Evolutionary conservation across 2,329 filamentous ascomycete species (phyloP).

Genomic region (Chaetomium sp.): DNA sequence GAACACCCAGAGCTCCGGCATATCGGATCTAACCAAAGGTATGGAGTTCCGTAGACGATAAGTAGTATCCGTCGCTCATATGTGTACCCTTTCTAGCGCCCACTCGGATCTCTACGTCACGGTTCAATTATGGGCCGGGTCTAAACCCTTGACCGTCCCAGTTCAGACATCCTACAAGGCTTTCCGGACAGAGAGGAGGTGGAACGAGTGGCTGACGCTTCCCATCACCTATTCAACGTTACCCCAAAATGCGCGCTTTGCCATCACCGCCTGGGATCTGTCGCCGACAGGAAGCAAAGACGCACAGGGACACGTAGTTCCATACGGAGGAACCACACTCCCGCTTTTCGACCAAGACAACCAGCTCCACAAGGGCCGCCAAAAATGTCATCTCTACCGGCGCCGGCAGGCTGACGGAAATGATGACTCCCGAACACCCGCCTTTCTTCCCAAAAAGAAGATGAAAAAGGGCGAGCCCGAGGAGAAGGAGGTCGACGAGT

Average conservation of each 20-base stretch:
- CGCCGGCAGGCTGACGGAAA: conserved; percentile 80
- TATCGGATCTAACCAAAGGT: conserved; percentile 79
- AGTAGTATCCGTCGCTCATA: conserved; percentile 1
- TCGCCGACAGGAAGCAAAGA: conserved; percentile 69
- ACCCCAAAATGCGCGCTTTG: conserved; percentile 74
- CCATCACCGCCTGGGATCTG: conserved; percentile 92
- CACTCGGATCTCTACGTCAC: conserved; percentile 90
- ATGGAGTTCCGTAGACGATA: conserved; percentile 12
- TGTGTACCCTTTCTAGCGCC: conserved; percentile 44
- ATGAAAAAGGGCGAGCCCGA: conserved; percentile 44
- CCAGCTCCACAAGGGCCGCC: conserved; percentile 81
- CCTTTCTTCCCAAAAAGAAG: conserved; percentile 51
- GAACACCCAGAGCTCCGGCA: conserved; percentile 75
- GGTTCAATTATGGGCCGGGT: conserved; percentile 89
- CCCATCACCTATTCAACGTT: conserved; percentile 79
- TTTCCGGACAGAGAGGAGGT: conserved; percentile 69
- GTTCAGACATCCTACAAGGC: conserved; percentile 89
- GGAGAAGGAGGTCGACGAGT: conserved; percentile 72
- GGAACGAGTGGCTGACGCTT: conserved; percentile 94
- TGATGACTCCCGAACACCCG: conserved; percentile 71
- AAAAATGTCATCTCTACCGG: conserved; percentile 83
- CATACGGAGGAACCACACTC: conserved; percentile 91
- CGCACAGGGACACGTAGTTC: conserved; percentile 69
- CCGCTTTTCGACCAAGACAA: conserved; percentile 89
- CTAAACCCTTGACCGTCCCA: conserved; percentile 86